Conservation (phyloP, 2,329 filamentous ascomycete species). For the Penicillium italicum region DNA sequence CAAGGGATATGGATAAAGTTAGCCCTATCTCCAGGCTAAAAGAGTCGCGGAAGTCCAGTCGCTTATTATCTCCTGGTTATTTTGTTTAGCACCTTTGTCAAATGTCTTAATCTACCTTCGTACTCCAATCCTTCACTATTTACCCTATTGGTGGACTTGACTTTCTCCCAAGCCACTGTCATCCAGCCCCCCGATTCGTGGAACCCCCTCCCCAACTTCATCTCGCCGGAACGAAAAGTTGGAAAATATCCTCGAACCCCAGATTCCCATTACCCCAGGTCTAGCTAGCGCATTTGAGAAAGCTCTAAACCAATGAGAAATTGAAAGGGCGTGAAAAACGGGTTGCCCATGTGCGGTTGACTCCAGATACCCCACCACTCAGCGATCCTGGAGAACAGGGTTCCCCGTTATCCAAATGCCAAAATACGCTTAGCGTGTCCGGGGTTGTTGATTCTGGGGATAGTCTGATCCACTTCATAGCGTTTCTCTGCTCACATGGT, state of each 20-base stretch:
- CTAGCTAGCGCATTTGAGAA: background rate
- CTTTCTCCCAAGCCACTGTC: slow-evolving; percentile 14
- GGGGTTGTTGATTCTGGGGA: slow-evolving; percentile 8
- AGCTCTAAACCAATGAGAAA: slow-evolving; percentile 12
- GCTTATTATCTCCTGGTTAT: background rate
- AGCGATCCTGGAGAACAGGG: slow-evolving; percentile 19
- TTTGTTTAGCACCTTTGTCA: background rate
- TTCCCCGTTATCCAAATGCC: slow-evolving; percentile 16
- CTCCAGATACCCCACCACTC: slow-evolving; percentile 29
- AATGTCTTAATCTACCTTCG: background rate
- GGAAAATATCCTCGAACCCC: slow-evolving; percentile 35
- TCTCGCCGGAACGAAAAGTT: slow-evolving; percentile 12
- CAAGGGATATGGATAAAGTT: background rate
- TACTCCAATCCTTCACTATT: background rate
- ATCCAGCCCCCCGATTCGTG: slow-evolving; percentile 27
- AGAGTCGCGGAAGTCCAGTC: background rate
- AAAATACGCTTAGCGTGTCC: slow-evolving; percentile 19
- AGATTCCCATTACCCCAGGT: slow-evolving; percentile 25
- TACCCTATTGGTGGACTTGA: slow-evolving; percentile 31
- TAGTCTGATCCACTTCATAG: slow-evolving; percentile 16
- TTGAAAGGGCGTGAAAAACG: background rate
- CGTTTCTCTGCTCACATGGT: slow-evolving; percentile 9
- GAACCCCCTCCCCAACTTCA: slow-evolving; percentile 18
- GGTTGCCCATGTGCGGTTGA: slow-evolving; percentile 10
- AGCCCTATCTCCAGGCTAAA: background rate